Evolutionary conservation across 495 filamentous ascomycete genomes (phyloP).

Genomic region (Neurospora sp.): DNA sequence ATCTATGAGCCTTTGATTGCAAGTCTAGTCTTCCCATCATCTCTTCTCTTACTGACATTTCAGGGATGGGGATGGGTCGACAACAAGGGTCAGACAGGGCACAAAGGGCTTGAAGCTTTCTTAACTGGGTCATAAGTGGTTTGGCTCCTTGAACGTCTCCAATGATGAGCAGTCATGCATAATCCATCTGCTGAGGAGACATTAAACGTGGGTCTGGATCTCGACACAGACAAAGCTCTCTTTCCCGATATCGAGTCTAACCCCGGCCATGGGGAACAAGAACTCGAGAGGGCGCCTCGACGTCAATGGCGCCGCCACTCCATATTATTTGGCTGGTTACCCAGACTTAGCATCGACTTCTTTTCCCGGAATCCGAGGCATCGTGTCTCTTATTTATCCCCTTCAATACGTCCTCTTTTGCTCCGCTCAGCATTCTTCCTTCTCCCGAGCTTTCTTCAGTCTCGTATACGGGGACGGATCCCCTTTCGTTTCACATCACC

Average conservation of each 20-base stretch:
- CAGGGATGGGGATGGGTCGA: neutral
- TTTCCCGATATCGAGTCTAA: neutral
- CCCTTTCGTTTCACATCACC: neutral
- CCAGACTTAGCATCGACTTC: neutral
- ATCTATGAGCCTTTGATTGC: neutral
- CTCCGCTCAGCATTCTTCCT: slow-evolving; percentile 22
- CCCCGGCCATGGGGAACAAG: neutral
- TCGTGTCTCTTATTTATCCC: neutral
- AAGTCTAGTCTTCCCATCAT: neutral
- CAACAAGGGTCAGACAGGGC: neutral
- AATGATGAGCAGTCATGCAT: neutral
- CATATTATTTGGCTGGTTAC: neutral
- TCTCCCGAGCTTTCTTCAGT: slow-evolving; percentile 29
- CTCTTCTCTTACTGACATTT: neutral
- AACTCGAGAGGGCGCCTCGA: neutral
- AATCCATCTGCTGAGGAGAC: too few species aligned
- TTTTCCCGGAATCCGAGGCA: neutral
- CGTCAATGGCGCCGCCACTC: neutral
- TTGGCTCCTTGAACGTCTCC: neutral
- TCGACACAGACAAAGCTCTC: neutral
- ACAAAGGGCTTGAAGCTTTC: neutral
- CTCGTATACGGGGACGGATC: slow-evolving; percentile 1
- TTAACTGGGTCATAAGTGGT: neutral
- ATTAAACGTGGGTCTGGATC: neutral
- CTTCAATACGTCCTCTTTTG: slow-evolving; percentile 3